Evolutionary conservation across 2,329 filamentous ascomycete genomes (phyloP).

Genomic region (Beauveria australis): DNA sequence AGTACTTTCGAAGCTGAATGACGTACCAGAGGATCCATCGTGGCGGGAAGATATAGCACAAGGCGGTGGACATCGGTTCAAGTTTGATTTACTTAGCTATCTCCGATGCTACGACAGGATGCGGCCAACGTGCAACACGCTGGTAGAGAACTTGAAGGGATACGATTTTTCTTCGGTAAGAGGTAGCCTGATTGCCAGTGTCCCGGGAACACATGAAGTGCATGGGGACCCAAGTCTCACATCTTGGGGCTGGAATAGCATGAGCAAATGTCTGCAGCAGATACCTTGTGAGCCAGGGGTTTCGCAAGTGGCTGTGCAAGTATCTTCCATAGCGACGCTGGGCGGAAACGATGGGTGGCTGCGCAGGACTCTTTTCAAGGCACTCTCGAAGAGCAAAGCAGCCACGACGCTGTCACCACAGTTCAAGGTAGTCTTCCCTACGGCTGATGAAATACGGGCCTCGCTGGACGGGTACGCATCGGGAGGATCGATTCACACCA

Average conservation of each 20-base stretch:
- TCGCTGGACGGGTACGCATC: constrained; percentile 73
- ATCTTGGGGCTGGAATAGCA: constrained; percentile 68
- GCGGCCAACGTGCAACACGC: constrained; percentile 40
- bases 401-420: constrained; percentile 31
- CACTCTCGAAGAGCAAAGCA: constrained; percentile 24
- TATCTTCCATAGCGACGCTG: constrained; percentile 78
- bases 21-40: constrained; percentile 1
- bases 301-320: constrained; percentile 50
- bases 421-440: constrained; percentile 74
- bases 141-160: constrained; percentile 48
- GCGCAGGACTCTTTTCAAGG: constrained; percentile 50
- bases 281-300: constrained; percentile 38
- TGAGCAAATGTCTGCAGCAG: constrained; percentile 50
- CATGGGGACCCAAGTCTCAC: constrained; percentile 39
- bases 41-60: constrained; percentile 19
- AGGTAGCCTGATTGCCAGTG: constrained; percentile 68
- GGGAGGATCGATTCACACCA: constrained; percentile 75
- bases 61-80: constrained; percentile 65
- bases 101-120: constrained; percentile 58
- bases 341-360: constrained; percentile 67
- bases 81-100: constrained; percentile 66
- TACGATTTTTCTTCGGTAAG: constrained; percentile 65
- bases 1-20: constrained; percentile 44
- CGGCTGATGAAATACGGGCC: constrained; percentile 64
- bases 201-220: constrained; percentile 58